phyloP scores from a whole-genome alignment of 2,329 filamentous ascomycete genomes.

The Fusarium chuoi region DNA sequence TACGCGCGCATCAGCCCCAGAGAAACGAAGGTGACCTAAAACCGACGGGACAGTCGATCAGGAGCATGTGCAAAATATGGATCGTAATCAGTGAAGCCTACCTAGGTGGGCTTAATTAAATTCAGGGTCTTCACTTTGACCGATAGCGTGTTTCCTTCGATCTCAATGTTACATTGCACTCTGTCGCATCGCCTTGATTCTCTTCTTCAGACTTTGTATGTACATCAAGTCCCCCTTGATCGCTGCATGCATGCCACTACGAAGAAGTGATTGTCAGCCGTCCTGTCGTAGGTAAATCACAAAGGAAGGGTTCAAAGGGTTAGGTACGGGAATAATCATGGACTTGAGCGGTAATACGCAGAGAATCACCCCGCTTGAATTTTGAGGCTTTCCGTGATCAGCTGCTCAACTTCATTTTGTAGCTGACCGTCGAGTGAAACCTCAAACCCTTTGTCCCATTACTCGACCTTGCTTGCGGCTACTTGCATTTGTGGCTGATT shows the following conservation, averaged over 20 bases:
- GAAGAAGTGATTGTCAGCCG: background rate
- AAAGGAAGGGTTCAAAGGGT: background rate
- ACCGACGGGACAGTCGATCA: background rate
- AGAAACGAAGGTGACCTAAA: background rate
- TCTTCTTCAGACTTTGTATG: background rate
- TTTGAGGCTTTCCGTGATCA: constrained; percentile 3
- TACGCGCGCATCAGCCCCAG: background rate
- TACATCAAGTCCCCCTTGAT: background rate
- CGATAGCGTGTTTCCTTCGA: background rate
- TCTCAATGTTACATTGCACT: background rate
- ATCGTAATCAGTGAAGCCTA: background rate
- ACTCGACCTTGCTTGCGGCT: constrained; percentile 1
- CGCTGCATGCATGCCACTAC: background rate
- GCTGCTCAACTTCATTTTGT: background rate
- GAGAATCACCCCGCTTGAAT: constrained; percentile 4
- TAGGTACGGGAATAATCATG: background rate
- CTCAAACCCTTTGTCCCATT: background rate
- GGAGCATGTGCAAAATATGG: background rate
- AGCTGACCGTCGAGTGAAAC: background rate
- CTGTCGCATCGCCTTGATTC: background rate
- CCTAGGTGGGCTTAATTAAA: background rate
- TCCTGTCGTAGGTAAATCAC: background rate
- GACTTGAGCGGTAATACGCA: background rate
- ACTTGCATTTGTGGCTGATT: constrained; percentile 28
- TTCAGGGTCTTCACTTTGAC: background rate